Conservation (phyloP, 495 filamentous ascomycete species). For the Massariosphaeria phaeospora region DNA sequence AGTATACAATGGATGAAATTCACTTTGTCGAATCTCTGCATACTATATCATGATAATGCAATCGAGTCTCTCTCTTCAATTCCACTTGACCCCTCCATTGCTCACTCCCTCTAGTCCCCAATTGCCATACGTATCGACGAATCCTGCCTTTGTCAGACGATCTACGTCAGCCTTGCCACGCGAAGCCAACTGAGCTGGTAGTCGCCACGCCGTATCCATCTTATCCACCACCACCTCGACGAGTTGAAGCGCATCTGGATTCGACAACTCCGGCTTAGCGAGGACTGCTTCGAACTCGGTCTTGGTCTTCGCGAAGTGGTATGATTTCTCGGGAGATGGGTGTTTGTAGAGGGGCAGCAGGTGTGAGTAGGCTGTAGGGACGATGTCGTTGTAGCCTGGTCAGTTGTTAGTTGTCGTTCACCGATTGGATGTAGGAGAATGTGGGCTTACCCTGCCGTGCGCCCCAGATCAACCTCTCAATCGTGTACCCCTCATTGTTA, state of each 20-base stretch:
- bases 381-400: constrained; percentile 41
- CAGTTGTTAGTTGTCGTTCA: background rate
- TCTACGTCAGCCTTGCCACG: constrained; percentile 30
- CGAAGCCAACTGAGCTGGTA: constrained; percentile 31
- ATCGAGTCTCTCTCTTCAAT: no score
- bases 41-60: no score
- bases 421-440: background rate
- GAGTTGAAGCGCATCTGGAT: constrained; percentile 32
- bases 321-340: constrained; percentile 28
- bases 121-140: constrained; percentile 30
- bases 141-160: constrained; percentile 39
- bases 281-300: constrained; percentile 37
- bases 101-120: constrained; percentile 19
- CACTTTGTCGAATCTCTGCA: no score
- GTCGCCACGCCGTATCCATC: constrained; percentile 39
- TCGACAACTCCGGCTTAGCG: constrained; percentile 20
- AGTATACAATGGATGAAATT: no score
- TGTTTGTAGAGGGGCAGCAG: constrained; percentile 40
- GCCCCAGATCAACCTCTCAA: constrained; percentile 43
- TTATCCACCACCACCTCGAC: constrained; percentile 40
- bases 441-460: constrained; percentile 27
- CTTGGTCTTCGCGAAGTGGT: constrained; percentile 36
- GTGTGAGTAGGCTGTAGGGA: constrained; percentile 36
- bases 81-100: constrained; percentile 10
- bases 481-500: constrained; percentile 43